Conservation (phyloP, 208 protist genomes). For the Herpetomonas samuelpessoai region DNA sequence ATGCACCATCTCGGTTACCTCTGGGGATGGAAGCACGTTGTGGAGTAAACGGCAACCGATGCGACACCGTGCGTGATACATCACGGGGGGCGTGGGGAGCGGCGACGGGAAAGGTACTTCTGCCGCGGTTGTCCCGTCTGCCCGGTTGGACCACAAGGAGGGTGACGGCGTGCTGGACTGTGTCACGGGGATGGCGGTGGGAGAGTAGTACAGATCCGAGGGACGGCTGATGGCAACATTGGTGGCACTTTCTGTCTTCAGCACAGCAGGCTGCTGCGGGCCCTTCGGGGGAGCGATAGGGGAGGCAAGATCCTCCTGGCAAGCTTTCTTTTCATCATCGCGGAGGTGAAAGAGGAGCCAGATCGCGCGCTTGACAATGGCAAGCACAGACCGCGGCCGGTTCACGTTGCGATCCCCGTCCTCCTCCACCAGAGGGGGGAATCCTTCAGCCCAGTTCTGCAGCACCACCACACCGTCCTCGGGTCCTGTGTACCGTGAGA, state of each 20-base stretch:
- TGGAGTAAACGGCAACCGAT: conserved; percentile 68
- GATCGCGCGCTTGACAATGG: background rate
- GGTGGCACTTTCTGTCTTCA: background rate
- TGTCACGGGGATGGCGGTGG: no score
- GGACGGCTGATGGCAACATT: no score
- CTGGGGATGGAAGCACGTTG: conserved; percentile 73
- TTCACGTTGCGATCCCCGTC: background rate
- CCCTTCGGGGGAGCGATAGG: background rate
- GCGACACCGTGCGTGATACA: conserved; percentile 55
- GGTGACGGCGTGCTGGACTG: background rate
- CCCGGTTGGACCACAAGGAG: background rate
- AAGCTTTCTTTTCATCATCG: background rate
- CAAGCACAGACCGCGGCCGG: background rate
- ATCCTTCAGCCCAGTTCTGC: conserved; percentile 44
- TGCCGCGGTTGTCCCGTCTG: background rate
- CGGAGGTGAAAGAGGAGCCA: background rate
- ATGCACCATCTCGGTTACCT: conserved; percentile 76
- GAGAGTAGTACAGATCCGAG: background rate
- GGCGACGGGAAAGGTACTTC: background rate
- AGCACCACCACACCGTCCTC: conserved; percentile 66
- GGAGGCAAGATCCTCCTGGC: background rate
- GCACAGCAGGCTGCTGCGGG: background rate
- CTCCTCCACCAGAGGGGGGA: background rate
- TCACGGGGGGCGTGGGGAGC: conserved; percentile 22
- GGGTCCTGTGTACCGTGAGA: conserved; percentile 65